Evolutionary conservation across 306 rosid genomes (phyloP), one percentile per base, ranked within the genome.

Genomic region (Ormosia emarginata): DNA sequence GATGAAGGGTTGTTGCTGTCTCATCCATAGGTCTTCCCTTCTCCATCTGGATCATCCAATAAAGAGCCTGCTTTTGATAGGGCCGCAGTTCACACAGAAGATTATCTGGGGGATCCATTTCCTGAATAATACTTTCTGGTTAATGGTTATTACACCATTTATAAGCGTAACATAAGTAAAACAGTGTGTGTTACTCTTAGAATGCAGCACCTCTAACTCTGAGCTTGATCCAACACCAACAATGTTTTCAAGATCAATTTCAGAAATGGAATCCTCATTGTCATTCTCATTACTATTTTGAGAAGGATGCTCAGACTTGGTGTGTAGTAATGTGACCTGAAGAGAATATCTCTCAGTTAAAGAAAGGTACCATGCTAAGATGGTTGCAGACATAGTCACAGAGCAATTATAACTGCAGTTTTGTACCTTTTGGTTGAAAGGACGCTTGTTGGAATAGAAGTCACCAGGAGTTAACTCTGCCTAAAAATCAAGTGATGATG

Each of bases 61-160:
- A 71, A 83, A 95, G 94, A 68, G 98, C 98, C 79, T 93, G 98
- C 75, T 91, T 95, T 82, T 95, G 98, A 90, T 93, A 95, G 11
- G 95, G 92, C 55, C 98, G 89, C 79, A 95, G 89, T 65, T 93
- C 92, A 82, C 98, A 93, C 63, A 70, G 92, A 83, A 95, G 92
- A 80, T 84, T 89, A 67, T 62, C 81, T 49, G 98, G 98, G 67
- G 98, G 92, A 6, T 93, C 95, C 97, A 89, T 91, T 91, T 95
- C 98, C 98, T 95, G 64, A 56, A 78, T 43, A 89, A 62, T 33
- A 82, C 17, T 75, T 41, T 46, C 37, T 68, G 34, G 81, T 86
- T 62, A 81, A 49, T 71, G n/a, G 77, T 80, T 57, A 73, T 36
- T 77, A 72, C 73, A 75, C 50, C 82, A 70, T 49, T 47, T 62